A percentile compares a stretch with the other conserved stretches of the same genome.
Evolutionary conservation across 2,329 filamentous ascomycete genomes (phyloP).

Genomic region (Diplodia intermedia): DNA sequence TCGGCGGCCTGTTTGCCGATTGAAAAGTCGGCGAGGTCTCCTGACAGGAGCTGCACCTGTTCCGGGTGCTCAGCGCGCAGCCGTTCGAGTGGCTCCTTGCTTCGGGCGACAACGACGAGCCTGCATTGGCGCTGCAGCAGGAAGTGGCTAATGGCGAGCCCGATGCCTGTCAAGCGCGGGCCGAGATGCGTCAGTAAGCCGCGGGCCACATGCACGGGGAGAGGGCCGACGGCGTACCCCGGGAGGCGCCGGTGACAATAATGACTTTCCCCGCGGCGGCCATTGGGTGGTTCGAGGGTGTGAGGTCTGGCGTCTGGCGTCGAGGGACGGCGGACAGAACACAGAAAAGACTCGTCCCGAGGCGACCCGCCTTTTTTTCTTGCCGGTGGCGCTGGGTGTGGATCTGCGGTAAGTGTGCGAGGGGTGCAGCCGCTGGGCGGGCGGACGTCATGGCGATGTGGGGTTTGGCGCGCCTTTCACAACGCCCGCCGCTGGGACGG

Average conservation of each 20-base stretch:
- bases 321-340: conserved; percentile 43
- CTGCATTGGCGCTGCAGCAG: conserved; percentile 64
- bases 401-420: conserved; percentile 16
- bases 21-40: conserved; percentile 62
- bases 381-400: conserved; percentile 15
- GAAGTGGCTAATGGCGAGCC: conserved; percentile 65
- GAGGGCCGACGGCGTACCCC: conserved; percentile 54
- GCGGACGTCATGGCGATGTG: conserved; percentile 33
- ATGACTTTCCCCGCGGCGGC: conserved; percentile 66
- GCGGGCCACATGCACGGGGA: conserved; percentile 13
- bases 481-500: conserved; percentile 28
- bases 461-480: conserved; percentile 30
- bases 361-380: conserved; percentile 13
- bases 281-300: conserved; percentile 52
- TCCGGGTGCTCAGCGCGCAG: conserved; percentile 56
- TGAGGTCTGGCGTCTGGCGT: conserved; percentile 49
- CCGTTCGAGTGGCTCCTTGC: conserved; percentile 60
- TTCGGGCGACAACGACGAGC: conserved; percentile 65
- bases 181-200: conserved; percentile 13
- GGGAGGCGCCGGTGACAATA: conserved; percentile 67
- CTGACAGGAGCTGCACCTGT: conserved; percentile 63
- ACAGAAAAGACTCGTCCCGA: conserved; percentile 8
- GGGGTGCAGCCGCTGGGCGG: conserved; percentile 12
- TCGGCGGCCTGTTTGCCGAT: conserved; percentile 68
- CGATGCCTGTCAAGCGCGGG: conserved; percentile 58